Conservation (phyloP, 768 basidiomycete species). For the Lentinula detonsa region DNA sequence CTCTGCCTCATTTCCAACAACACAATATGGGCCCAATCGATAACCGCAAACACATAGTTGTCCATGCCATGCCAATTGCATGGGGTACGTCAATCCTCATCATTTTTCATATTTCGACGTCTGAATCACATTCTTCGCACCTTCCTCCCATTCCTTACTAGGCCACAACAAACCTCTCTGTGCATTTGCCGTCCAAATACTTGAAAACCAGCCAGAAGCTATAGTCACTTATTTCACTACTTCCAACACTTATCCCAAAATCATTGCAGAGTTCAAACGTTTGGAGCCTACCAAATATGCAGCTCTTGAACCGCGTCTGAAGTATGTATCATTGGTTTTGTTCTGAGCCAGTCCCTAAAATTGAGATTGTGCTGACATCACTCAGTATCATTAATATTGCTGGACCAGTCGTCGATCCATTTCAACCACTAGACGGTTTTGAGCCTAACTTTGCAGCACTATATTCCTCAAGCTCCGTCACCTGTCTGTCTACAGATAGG, state of each 20-base stretch:
- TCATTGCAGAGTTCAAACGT: neutral
- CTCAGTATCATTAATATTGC: neutral
- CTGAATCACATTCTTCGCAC: neutral
- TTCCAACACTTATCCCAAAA: neutral
- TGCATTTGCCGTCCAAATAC: neutral
- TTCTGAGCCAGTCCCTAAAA: no score
- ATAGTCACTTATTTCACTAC: neutral
- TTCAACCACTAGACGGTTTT: neutral
- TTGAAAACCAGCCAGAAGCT: neutral
- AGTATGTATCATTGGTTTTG: neutral
- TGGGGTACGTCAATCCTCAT: neutral
- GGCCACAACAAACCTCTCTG: slow-evolving; percentile 6
- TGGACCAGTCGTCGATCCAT: neutral
- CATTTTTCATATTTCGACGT: neutral
- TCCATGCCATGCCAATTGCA: neutral
- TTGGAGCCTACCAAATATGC: neutral
- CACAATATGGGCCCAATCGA: no score
- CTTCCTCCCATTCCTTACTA: neutral
- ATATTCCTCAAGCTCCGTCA: neutral
- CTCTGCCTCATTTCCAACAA: no score
- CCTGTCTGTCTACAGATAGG: neutral
- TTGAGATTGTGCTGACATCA: neutral
- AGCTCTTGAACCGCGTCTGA: neutral
- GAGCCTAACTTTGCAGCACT: neutral
- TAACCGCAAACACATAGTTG: neutral